Base-by-base conservation (phyloP, 148 eudicot genomes). In the Diospyros lotus region DNA sequence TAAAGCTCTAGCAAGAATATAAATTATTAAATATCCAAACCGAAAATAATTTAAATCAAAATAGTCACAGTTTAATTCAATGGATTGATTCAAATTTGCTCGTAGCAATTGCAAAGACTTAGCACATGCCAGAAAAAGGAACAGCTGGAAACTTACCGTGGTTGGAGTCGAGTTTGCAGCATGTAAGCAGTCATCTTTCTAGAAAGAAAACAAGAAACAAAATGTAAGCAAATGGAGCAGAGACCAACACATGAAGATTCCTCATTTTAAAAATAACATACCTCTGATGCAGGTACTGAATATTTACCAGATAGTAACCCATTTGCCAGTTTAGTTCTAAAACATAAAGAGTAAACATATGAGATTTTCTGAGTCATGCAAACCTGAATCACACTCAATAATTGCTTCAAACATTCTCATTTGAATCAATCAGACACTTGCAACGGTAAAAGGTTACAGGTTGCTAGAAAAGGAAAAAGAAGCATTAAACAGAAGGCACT, bases 231-330 rank as follows among this genome's bases (percentile, higher is more conserved):
- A 55, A 73, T 2, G 54, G 8, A 51, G 39, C 44, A 54, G 71
- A 66, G 51, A 51, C 50, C 54, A 68, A 62, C 46, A 67, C 69
- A 51, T 68, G 62, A 66, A 68, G 43, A 50, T 8, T 40, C n/a
- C 46, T 54, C 9, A 14, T 12, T 15, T 10, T 17, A 51, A 51
- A 60, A 41, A 58, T 50, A 66, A 71, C 81, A 69, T 75, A 94
- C 98, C 98, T 92, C 89, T 72, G 83, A 53, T 63, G 87, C 80
- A 9, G 91, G 96, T 79, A 80, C 69, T 40, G 98, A 90, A 80
- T 92, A 95, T 85, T 86, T 95, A 74, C 98, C 97, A 68, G 98
- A 95, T 64, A 95, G 86, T 87, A 95, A 78, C 40, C 98, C 98
- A 81, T 92, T 91, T 45, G 88, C 96, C 61, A 95, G 81, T 75